These are phyloP conservation scores for Torulaspora microellipsoides DNA, from an alignment of 805 yeast genomes.

Conservation along the genomic window DNA sequence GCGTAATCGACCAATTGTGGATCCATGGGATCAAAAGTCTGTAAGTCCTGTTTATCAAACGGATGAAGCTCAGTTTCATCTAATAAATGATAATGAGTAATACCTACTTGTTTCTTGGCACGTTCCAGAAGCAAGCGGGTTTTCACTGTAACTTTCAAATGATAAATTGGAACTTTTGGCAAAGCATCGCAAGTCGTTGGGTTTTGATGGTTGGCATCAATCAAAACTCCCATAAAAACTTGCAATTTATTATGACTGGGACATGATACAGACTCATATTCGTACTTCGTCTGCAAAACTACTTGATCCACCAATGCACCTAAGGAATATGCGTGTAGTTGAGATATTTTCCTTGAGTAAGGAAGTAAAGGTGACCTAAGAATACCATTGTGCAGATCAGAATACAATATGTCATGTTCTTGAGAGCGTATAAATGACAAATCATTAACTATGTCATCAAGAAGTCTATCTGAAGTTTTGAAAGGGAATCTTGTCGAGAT, in stretches of 20 bases:
- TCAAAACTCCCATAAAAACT: constrained; percentile 30
- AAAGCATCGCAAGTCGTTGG: constrained; percentile 14
- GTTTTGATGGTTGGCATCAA: constrained; percentile 15
- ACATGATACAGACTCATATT: constrained; percentile 27
- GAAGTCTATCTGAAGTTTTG: constrained; percentile 62
- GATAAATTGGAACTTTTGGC: constrained; percentile 27
- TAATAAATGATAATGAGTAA: constrained; percentile 34
- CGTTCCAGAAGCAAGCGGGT: constrained; percentile 25
- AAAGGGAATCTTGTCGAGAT: constrained; percentile 31
- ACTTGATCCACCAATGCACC: constrained; percentile 32
- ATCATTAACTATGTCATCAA: constrained; percentile 57
- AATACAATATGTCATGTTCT: constrained; percentile 9
- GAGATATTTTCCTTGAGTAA: constrained; percentile 30
- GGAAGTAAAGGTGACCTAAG: constrained; percentile 27
- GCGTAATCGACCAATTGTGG: constrained; percentile 44
- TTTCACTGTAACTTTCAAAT: constrained; percentile 36
- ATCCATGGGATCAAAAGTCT: constrained; percentile 16
- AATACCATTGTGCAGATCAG: constrained; percentile 25
- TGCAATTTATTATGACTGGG: constrained; percentile 29
- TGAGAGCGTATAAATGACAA: constrained; percentile 30
- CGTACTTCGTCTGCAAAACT: constrained; percentile 27
- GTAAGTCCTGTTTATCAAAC: constrained; percentile 31
- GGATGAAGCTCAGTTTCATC: constrained; percentile 28
- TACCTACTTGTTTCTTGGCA: constrained; percentile 28
- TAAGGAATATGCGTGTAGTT: constrained; percentile 20